Percentiles rank a stretch among this genome's conserved stretches.
These are phyloP conservation scores for Epichloe festucae DNA, from an alignment of 2,329 filamentous ascomycete genomes.

Conservation along the genomic window DNA sequence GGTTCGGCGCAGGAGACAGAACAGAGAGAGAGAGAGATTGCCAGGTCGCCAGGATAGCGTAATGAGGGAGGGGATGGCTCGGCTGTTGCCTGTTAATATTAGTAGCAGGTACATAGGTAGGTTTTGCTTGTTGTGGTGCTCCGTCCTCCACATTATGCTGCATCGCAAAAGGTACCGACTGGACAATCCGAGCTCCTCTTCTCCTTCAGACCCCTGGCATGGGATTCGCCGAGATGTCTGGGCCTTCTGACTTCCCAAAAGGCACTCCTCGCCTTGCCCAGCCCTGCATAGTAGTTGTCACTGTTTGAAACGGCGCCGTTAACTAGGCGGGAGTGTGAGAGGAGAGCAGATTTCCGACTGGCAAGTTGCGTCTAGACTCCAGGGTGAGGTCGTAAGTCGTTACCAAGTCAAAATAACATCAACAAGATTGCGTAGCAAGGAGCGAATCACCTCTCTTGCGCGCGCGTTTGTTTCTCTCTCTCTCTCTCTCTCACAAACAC, in stretches of 20 bases:
- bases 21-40: neutral
- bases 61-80: conserved; percentile 2
- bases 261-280: neutral
- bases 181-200: neutral
- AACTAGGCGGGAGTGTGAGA: neutral
- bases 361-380: neutral
- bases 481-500: neutral
- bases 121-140: conserved; percentile 3
- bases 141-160: neutral
- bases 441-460: neutral
- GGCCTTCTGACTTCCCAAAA: neutral
- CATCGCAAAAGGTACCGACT: conserved; percentile 6
- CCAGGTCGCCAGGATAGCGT: neutral
- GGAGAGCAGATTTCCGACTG: neutral
- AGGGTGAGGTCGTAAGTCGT: neutral
- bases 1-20: conserved; percentile 1
- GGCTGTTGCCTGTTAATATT: neutral
- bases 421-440: neutral
- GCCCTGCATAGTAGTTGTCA: neutral
- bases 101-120: neutral
- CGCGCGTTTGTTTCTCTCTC: no score
- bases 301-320: neutral
- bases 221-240: neutral
- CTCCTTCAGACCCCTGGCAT: neutral
- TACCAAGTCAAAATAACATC: neutral